Percentiles rank a stretch among this genome's conserved stretches.
phyloP scores from a whole-genome alignment of 1,284 basidiomycete species.

The Ganoderma resinaceum region DNA sequence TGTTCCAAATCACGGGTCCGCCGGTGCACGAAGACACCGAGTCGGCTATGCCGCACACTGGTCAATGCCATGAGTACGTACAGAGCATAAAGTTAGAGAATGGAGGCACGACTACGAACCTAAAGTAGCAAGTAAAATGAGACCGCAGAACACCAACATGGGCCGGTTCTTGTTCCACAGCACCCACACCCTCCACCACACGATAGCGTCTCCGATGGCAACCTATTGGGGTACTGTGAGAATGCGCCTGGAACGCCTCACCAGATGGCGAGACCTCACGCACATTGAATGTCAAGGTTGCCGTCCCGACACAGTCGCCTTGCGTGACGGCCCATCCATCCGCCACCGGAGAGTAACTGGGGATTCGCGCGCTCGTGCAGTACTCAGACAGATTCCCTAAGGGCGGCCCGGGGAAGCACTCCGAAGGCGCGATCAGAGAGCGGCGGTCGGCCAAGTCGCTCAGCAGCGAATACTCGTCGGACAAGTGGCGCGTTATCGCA shows the following conservation, averaged over 20 bases:
- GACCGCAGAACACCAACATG: not conserved
- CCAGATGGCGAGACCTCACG: not conserved
- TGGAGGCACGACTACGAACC: not conserved
- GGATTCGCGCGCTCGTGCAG: not conserved
- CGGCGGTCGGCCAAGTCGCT: not conserved
- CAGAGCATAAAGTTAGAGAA: too few relatives aligned
- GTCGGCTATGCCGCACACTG: not conserved
- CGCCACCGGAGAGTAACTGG: not conserved
- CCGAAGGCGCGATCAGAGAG: not conserved
- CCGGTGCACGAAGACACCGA: not conserved
- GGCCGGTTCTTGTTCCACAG: not conserved
- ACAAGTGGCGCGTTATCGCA: not conserved
- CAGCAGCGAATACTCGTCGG: not conserved
- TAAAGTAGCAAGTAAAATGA: not conserved
- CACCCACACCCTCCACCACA: constrained; percentile 1
- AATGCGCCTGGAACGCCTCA: not conserved
- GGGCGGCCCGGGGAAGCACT: not conserved
- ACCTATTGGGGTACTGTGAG: not conserved
- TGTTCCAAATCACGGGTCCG: not conserved
- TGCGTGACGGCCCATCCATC: not conserved
- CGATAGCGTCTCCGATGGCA: not conserved
- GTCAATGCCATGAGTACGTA: too few relatives aligned
- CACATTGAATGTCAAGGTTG: not conserved
- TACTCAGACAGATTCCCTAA: not conserved
- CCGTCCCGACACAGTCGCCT: not conserved